Evolutionary conservation across 2,329 filamentous ascomycete species (phyloP).

Genomic region (Lachnellula cervina): DNA sequence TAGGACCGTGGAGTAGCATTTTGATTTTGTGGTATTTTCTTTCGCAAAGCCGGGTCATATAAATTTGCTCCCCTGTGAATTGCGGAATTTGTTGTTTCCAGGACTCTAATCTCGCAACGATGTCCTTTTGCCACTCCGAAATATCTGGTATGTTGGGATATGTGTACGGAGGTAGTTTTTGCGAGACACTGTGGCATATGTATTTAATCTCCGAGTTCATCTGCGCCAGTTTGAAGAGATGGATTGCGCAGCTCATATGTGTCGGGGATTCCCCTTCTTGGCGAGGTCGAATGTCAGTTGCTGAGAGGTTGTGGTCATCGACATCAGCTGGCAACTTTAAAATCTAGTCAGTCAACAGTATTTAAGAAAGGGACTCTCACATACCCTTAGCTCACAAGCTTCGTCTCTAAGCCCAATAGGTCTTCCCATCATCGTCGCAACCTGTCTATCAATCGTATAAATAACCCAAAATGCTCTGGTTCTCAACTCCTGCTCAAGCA

Average conservation of each 20-base stretch:
- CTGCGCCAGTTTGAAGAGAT: conserved; percentile 43
- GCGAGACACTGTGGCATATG: conserved; percentile 48
- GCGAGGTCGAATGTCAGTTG: conserved; percentile 11
- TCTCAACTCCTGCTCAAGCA: conserved; percentile 49
- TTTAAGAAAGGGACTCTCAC: conserved; percentile 29
- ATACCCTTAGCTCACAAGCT: conserved; percentile 43
- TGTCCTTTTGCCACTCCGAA: conserved; percentile 41
- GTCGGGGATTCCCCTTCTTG: conserved; percentile 16
- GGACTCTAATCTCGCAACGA: conserved; percentile 36
- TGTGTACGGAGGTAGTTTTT: conserved; percentile 43
- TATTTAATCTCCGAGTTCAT: conserved; percentile 56
- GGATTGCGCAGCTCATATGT: conserved; percentile 41
- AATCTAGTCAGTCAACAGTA: neutral
- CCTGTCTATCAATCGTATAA: conserved; percentile 45
- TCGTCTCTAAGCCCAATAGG: conserved; percentile 52
- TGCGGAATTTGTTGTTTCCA: conserved; percentile 38
- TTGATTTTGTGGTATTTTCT: conserved; percentile 44
- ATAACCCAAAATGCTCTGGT: conserved; percentile 52
- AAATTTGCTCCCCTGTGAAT: conserved; percentile 9
- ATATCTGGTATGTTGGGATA: conserved; percentile 44
- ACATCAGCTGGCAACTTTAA: conserved; percentile 21
- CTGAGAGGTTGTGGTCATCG: conserved; percentile 12
- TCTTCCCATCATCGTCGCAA: conserved; percentile 52
- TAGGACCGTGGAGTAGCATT: conserved; percentile 47
- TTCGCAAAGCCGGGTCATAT: conserved; percentile 36